These are phyloP conservation scores for Nakataea oryzae DNA, from an alignment of 2,329 filamentous ascomycete species.

Conservation along the genomic window DNA sequence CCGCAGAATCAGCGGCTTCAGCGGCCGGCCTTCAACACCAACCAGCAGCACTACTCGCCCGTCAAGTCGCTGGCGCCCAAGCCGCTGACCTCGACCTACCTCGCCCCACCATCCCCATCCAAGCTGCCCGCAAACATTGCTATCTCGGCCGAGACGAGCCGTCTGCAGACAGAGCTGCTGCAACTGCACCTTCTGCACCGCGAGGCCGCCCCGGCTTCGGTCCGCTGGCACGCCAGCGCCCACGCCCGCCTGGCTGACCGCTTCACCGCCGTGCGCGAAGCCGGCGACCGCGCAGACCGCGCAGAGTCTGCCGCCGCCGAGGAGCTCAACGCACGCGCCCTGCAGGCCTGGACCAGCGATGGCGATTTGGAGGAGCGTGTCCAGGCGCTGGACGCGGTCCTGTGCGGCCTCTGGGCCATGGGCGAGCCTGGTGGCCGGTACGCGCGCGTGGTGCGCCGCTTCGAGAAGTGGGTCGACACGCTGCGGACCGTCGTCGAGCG, in stretches of 20 bases:
- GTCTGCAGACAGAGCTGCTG: constrained; percentile 53
- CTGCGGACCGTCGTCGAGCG: background rate
- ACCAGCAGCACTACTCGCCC: constrained; percentile 59
- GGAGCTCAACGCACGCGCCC: constrained; percentile 36
- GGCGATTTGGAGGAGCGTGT: constrained; percentile 38
- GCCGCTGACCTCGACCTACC: constrained; percentile 44
- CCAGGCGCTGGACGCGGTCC: constrained; percentile 44
- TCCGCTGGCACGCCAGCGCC: constrained; percentile 47
- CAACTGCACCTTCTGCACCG: constrained; percentile 56
- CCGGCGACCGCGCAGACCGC: constrained; percentile 20
- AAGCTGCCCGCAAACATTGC: constrained; percentile 51
- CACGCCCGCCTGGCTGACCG: constrained; percentile 31
- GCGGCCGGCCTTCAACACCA: constrained; percentile 48
- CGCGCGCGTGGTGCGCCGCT: constrained; percentile 39
- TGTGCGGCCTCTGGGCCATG: constrained; percentile 47
- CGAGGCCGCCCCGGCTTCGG: constrained; percentile 27
- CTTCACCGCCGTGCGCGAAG: constrained; percentile 27
- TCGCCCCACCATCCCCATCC: constrained; percentile 50
- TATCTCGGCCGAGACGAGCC: constrained; percentile 44
- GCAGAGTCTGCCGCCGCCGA: constrained; percentile 34
- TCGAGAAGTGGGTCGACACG: constrained; percentile 31
- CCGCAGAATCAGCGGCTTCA: constrained; percentile 10
- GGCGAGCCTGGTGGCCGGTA: constrained; percentile 47
- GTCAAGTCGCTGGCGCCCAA: constrained; percentile 51
- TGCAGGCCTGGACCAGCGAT: constrained; percentile 37